Conservation (phyloP, 345 rosid species). For the Salix brachista region DNA sequence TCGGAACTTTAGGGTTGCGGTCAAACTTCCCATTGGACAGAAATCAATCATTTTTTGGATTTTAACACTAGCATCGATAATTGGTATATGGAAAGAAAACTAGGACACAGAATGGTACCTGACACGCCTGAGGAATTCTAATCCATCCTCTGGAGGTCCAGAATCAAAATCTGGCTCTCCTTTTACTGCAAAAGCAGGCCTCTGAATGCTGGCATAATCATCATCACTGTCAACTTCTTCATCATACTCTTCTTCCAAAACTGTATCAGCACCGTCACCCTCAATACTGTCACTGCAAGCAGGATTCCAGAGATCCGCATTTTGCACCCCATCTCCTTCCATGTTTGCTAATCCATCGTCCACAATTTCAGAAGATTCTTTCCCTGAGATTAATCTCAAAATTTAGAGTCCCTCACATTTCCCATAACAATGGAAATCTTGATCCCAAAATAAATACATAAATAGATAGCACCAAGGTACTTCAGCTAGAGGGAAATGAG, state of each 20-base stretch:
- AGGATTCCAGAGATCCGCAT: slow-evolving; percentile 18
- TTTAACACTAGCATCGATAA: background rate
- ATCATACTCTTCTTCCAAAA: slow-evolving; percentile 30
- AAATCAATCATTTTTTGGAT: too few relatives aligned
- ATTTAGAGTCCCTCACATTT: slow-evolving; percentile 13
- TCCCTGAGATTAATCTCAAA: slow-evolving; percentile 45
- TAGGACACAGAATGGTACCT: slow-evolving; percentile 40
- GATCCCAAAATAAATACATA: background rate
- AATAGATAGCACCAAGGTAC: background rate
- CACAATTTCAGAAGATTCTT: slow-evolving; percentile 25
- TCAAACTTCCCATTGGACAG: too few relatives aligned
- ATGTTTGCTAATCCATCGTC: slow-evolving; percentile 26
- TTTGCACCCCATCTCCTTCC: slow-evolving; percentile 22
- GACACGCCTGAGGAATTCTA: slow-evolving; percentile 84
- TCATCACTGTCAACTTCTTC: slow-evolving; percentile 67
- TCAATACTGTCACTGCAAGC: slow-evolving; percentile 15
- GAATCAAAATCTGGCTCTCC: slow-evolving; percentile 87
- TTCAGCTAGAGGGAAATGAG: background rate
- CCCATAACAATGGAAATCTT: background rate
- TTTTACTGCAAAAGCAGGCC: slow-evolving; percentile 73
- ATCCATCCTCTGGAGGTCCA: slow-evolving; percentile 93
- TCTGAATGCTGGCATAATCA: slow-evolving; percentile 67
- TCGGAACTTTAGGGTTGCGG: too few relatives aligned
- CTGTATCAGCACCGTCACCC: slow-evolving; percentile 25
- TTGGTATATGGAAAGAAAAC: background rate